Base-by-base conservation (phyloP, 805 yeast species). In the Vanderwaltozyma polyspora region DNA sequence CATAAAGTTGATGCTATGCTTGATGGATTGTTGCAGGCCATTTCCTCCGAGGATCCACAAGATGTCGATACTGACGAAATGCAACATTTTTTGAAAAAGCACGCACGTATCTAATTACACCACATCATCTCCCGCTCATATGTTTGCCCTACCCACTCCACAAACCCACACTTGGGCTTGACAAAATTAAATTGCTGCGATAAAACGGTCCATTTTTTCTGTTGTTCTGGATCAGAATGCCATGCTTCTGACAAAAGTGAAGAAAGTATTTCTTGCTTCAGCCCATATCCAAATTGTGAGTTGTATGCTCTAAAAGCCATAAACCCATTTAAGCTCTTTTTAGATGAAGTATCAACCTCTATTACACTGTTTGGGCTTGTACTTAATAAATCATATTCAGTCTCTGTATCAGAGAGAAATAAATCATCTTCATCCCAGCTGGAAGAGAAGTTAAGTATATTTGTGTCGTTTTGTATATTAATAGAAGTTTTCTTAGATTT, bases 61-160 rank as follows among this genome's bases (percentile, higher is more conserved):
- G n/a, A n/a, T n/a, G n/a, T n/a, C n/a, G n/a, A n/a, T n/a, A n/a
- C n/a, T n/a, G n/a, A n/a, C n/a, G n/a, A n/a, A n/a, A n/a, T n/a
- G n/a, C n/a, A n/a, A n/a, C n/a, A n/a, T 25, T 25, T 25, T 25
- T 25, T 25, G 27, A 25, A 25, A 25, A 25, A 25, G 27, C 27
- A 25, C 27, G 27, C 27, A 25, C 27, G 15, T 25, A 25, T 25
- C 23, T 21, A 21, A 21, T 21, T 21, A 29, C 31, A 29, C 21
- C 21, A 19, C 32, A 34, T 25, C 25, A 29, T 19, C 25, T 32
- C 32, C 28, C 32, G 30, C 32, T 33, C 32, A 28, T 28, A 28
- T 26, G 36, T 33, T 33, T 33, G 36, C 31, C 31, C 36, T 28
- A 33, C 31, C 95, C 95, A 42, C 45, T 42, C 45, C 43, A 42